Evolutionary conservation across 1,139 yeast species (phyloP).

Genomic region (Hansenula lynferdii): DNA sequence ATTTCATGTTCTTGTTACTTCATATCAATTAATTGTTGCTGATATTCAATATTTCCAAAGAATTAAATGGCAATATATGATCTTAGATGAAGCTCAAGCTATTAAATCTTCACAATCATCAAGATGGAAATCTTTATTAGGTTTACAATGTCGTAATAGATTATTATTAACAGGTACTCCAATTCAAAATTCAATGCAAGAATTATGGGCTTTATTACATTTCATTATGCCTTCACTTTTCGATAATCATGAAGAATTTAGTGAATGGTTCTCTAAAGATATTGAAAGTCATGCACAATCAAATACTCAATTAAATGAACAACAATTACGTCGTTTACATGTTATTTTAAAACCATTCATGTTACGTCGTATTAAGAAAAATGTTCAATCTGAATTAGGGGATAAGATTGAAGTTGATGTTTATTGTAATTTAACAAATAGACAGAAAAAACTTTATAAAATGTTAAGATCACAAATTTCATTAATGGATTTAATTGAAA

Average conservation of each 20-base stretch:
- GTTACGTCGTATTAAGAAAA: slow-evolving; percentile 96
- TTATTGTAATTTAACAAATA: slow-evolving; percentile 84
- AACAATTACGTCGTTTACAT: slow-evolving; percentile 87
- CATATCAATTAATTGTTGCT: slow-evolving; percentile 92
- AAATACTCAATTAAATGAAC: slow-evolving; percentile 88
- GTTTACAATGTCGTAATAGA: slow-evolving; percentile 91
- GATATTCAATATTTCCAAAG: slow-evolving; percentile 94
- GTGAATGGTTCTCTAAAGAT: slow-evolving; percentile 98
- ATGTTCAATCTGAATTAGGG: slow-evolving; percentile 95
- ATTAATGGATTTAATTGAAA: slow-evolving; percentile 80
- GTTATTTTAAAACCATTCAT: slow-evolving; percentile 95
- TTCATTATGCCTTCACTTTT: slow-evolving; percentile 98
- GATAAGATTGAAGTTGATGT: slow-evolving; percentile 95
- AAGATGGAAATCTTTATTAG: slow-evolving; percentile 89
- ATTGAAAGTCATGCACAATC: slow-evolving; percentile 96
- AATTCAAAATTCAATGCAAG: slow-evolving; percentile 98
- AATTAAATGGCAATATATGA: slow-evolving; percentile 99
- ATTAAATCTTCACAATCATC: slow-evolving; percentile 92
- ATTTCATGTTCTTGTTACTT: slow-evolving; percentile 92
- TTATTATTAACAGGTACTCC: slow-evolving; percentile 96
- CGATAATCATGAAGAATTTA: slow-evolving; percentile 96
- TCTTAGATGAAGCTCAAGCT: slow-evolving; percentile 97
- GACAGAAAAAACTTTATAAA: slow-evolving; percentile 83
- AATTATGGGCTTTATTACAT: slow-evolving; percentile 95
- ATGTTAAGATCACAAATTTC: slow-evolving; percentile 89